phyloP scores from a whole-genome alignment of 2,329 filamentous ascomycete genomes.

The Tolypocladium endophyticum region DNA sequence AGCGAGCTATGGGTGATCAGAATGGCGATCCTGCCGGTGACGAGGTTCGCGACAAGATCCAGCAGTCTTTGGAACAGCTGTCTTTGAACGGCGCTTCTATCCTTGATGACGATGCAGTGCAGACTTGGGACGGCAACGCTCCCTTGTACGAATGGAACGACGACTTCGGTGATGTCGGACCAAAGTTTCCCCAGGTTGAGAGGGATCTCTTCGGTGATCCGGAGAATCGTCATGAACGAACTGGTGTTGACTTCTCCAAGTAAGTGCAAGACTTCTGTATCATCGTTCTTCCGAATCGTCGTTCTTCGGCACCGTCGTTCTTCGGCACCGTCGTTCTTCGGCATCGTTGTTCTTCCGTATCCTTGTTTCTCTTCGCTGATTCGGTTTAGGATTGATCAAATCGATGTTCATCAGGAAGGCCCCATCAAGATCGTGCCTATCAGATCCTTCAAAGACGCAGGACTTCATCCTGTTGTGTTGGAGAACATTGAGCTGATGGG shows the following conservation, averaged over 20 bases:
- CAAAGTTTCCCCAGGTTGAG: constrained; percentile 60
- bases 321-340: too few relatives aligned
- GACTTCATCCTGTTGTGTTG: constrained; percentile 74
- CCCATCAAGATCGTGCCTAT: constrained; percentile 38
- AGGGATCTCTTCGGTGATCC: constrained; percentile 59
- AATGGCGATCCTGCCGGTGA: constrained; percentile 10
- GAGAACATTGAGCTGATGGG: constrained; percentile 65
- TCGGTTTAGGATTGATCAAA: constrained; percentile 37
- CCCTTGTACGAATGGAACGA: constrained; percentile 73
- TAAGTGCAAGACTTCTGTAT: constrained; percentile 25
- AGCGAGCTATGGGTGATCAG: background rate
- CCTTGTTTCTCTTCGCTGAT: constrained; percentile 15
- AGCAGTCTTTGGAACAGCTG: constrained; percentile 16
- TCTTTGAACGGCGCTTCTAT: constrained; percentile 37
- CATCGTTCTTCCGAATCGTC: too few relatives aligned
- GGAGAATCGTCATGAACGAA: constrained; percentile 32
- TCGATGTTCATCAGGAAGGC: constrained; percentile 49
- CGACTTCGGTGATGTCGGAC: constrained; percentile 78
- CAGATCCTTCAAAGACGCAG: constrained; percentile 59
- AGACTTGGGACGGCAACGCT: constrained; percentile 43
- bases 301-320: too few relatives aligned
- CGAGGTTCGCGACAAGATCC: constrained; percentile 31
- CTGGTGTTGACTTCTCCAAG: constrained; percentile 55
- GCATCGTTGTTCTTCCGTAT: too few relatives aligned
- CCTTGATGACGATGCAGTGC: constrained; percentile 4